A percentile compares a stretch with the other conserved stretches of the same genome.
phyloP scores from a whole-genome alignment of 768 basidiomycete genomes.

The Rubroboletus pulcherrimus region DNA sequence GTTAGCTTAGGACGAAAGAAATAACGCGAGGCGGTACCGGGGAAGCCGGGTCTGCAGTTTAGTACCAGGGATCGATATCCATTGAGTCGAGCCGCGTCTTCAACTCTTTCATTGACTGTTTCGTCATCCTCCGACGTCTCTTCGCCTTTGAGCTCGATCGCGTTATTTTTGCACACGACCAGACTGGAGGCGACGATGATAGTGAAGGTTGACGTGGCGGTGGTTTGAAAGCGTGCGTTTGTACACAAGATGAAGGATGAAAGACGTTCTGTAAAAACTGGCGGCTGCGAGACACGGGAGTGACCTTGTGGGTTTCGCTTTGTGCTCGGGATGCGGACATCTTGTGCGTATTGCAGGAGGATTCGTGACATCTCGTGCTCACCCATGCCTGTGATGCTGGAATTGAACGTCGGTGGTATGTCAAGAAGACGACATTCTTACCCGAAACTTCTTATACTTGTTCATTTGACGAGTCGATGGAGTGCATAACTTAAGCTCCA shows the following conservation, averaged over 20 bases:
- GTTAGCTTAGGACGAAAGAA: neutral
- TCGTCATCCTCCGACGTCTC: conserved; percentile 7
- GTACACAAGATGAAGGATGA: neutral
- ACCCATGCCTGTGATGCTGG: conserved; percentile 4
- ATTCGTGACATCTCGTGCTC: neutral
- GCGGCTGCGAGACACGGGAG: neutral
- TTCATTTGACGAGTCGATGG: neutral
- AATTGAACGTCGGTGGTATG: neutral
- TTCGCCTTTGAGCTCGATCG: conserved; percentile 5
- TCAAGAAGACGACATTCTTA: neutral
- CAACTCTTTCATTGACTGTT: conserved; percentile 7
- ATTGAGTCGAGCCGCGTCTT: conserved; percentile 9
- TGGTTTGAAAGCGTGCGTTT: neutral
- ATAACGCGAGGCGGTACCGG: neutral
- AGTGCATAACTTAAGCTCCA: neutral
- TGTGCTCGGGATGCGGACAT: neutral
- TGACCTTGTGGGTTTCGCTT: neutral
- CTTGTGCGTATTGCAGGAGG: neutral
- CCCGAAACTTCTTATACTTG: conserved; percentile 1
- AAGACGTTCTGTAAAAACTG: conserved; percentile 1
- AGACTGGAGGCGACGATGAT: neutral
- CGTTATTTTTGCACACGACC: conserved; percentile 22
- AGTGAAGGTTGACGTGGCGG: neutral
- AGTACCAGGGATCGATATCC: conserved; percentile 12
- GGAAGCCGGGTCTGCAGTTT: neutral